These are phyloP conservation scores for Amyloporia xantha DNA, from an alignment of 768 basidiomycete genomes.

Conservation along the genomic window DNA sequence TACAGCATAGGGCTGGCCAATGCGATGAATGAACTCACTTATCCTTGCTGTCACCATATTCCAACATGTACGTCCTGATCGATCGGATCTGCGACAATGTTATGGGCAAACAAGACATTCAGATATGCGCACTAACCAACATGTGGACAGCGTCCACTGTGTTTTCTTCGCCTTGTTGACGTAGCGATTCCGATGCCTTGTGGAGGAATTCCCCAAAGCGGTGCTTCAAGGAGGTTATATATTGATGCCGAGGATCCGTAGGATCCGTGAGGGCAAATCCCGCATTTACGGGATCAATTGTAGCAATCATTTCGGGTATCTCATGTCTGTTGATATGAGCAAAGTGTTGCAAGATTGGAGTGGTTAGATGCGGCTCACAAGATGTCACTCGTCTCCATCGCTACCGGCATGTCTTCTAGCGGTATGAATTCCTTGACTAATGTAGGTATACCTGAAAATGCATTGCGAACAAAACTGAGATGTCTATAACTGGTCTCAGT, in stretches of 20 bases:
- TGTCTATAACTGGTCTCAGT: constrained; percentile 33
- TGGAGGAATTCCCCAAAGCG: constrained; percentile 70
- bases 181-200: constrained; percentile 57
- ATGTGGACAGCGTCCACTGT: constrained; percentile 76
- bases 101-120: neutral
- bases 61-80: constrained; percentile 64
- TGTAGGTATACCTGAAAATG: constrained; percentile 69
- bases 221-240: constrained; percentile 46
- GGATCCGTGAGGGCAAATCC: constrained; percentile 65
- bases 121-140: constrained; percentile 37
- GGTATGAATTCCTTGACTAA: constrained; percentile 49
- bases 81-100: constrained; percentile 44
- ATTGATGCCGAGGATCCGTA: constrained; percentile 56
- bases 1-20: constrained; percentile 7
- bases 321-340: constrained; percentile 43
- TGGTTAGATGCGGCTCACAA: no score
- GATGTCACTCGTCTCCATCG: constrained; percentile 54
- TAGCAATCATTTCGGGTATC: constrained; percentile 71
- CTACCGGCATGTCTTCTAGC: constrained; percentile 38
- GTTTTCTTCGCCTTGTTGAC: constrained; percentile 72
- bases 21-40: constrained; percentile 20
- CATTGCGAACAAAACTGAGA: constrained; percentile 66
- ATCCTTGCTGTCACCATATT: constrained; percentile 70
- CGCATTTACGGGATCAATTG: constrained; percentile 51
- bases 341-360: neutral